A percentile compares a stretch with the other conserved stretches of the same genome.
These are phyloP conservation scores for Arthrobotrys musiformis DNA, from an alignment of 2,329 filamentous ascomycete genomes.

Conservation along the genomic window DNA sequence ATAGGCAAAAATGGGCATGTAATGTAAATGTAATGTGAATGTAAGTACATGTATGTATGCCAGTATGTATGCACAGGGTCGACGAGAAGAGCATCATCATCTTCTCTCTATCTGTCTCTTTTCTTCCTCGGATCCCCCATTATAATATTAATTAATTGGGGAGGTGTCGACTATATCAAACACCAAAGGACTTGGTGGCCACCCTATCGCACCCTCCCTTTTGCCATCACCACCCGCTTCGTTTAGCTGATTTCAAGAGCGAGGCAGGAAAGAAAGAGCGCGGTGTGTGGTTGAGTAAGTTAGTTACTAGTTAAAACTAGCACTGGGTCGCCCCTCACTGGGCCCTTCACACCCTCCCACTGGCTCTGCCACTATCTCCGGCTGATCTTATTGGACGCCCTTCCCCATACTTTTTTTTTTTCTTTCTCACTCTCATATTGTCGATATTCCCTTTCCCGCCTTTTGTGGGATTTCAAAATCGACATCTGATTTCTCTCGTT, in stretches of 20 bases:
- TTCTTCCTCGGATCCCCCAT: no score
- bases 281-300: neutral
- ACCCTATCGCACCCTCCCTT: slow-evolving; percentile 43
- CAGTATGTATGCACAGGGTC: slow-evolving; percentile 5
- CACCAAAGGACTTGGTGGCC: slow-evolving; percentile 15
- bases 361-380: slow-evolving; percentile 45
- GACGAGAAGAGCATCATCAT: slow-evolving; percentile 14
- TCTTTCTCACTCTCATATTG: neutral
- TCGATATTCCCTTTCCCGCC: neutral
- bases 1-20: slow-evolving; percentile 22
- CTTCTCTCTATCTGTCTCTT: neutral
- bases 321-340: slow-evolving; percentile 6
- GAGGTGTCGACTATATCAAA: slow-evolving; percentile 9
- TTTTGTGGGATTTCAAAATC: no score
- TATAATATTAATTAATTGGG: no score
- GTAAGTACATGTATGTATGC: neutral
- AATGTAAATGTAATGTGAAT: slow-evolving; percentile 9
- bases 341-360: slow-evolving; percentile 1
- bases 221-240: slow-evolving; percentile 47
- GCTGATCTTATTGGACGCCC: slow-evolving; percentile 52
- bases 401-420: slow-evolving; percentile 27
- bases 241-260: neutral
- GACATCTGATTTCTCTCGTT: neutral
- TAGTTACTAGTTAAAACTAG: neutral
- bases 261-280: neutral